Evolutionary conservation across 2,329 filamentous ascomycete species (phyloP), one percentile per base, ranked within the genome.

Genomic region (Pyricularia pennisetigena): DNA sequence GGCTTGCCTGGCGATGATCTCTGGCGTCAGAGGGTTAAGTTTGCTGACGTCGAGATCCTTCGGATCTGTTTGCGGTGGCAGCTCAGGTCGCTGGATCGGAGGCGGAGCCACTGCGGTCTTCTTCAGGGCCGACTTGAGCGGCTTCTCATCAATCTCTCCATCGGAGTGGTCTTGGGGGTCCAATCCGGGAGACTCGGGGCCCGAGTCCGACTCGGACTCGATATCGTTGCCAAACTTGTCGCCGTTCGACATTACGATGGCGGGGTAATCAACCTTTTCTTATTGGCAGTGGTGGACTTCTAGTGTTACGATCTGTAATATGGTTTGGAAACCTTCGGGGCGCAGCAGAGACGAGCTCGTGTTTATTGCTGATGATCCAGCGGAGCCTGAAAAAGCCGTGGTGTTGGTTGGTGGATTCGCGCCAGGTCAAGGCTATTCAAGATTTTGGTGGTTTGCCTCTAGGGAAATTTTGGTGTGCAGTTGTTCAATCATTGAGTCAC

Each of bases 1-100:
- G 68, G 95, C 95, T 86, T 99, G 95, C 76, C 95, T 88, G 70
- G 93, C 93, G 77, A 99, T 99, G 78, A 99, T 98, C 79, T 98
- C 94, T 73, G 94, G 93, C 20, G 94, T 96, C 74, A 97, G 84
- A 69, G 95, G 94, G 72, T 86, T 92, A 74, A 99, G 84, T 67
- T 82, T 87, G 72, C 87, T 86, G 75, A 97, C 86, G 76, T 98
- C 92, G 76, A 99, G 86, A 74, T 93, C 90, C 78, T 90, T 88
- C 75, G 95, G 93, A 74, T 99, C 92, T 72, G 95, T 97, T 83
- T 99, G 95, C 74, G 93, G 92, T 74, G 95, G 95, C 69, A 87
- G 81, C 70, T 76, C 75, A 68, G 84, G 83, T 72, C 79, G 81
- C 76, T 79, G 73, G 65, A 86, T 83, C 68, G 88, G 83, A 69